Evolutionary conservation across 1,284 basidiomycete species (phyloP).

Genomic region (Sanguinoderma infundibulare): DNA sequence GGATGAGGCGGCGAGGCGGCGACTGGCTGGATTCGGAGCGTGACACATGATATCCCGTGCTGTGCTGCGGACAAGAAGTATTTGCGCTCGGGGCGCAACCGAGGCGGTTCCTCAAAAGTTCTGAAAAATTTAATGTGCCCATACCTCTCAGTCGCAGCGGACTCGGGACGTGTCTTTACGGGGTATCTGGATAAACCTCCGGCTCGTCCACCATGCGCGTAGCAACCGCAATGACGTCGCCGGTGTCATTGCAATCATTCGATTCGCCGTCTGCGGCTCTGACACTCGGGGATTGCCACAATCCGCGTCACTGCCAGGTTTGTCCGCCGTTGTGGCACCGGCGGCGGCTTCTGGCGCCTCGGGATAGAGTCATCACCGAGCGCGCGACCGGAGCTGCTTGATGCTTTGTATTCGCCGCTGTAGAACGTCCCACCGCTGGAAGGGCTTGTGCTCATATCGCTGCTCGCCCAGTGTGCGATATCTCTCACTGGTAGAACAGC

Average conservation of each 20-base stretch:
- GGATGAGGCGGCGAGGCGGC: background rate
- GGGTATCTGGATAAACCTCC: background rate
- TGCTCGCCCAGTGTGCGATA: background rate
- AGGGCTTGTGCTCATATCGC: background rate
- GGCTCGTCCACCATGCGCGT: background rate
- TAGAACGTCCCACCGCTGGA: background rate
- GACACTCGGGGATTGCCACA: no score
- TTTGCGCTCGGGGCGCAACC: conserved; percentile 6
- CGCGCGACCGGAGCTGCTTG: background rate
- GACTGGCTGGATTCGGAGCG: conserved; percentile 2
- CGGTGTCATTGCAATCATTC: background rate
- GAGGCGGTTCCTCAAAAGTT: background rate
- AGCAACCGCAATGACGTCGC: background rate
- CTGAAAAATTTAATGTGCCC: background rate
- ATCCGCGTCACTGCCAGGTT: no score
- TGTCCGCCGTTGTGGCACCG: no score
- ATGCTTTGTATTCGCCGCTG: background rate
- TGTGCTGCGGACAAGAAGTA: conserved; percentile 5
- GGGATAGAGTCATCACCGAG: background rate
- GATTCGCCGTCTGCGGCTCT: no score
- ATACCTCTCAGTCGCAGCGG: background rate
- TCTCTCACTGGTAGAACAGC: background rate
- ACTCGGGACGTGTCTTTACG: no score
- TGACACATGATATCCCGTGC: conserved; percentile 6
- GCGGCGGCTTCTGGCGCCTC: no score